Evolutionary conservation across 2,329 filamentous ascomycete species (phyloP).

Genomic region (Emergomyces pasteurianus): DNA sequence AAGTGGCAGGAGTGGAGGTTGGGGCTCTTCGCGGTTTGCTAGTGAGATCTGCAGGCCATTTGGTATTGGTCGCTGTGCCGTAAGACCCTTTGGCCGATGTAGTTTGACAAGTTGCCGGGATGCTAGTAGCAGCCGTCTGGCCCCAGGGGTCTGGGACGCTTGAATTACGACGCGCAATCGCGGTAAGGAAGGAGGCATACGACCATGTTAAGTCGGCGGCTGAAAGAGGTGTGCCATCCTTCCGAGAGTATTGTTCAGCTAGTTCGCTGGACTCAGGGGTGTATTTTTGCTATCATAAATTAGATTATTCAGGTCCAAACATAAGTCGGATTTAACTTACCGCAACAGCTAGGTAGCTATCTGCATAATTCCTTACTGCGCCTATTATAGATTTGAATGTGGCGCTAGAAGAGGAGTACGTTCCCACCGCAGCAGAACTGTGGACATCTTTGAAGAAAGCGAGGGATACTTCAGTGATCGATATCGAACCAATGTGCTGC

Average conservation of each 20-base stretch:
- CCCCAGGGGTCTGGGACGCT: conserved; percentile 25
- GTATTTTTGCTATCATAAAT: conserved; percentile 23
- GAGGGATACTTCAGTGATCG: conserved; percentile 53
- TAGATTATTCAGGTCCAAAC: not conserved
- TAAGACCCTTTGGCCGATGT: conserved; percentile 25
- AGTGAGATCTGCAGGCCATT: conserved; percentile 21
- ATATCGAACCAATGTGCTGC: conserved; percentile 51
- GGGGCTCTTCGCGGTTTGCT: not conserved
- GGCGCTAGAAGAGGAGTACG: conserved; percentile 46
- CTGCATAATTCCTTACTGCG: conserved; percentile 51
- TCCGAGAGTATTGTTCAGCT: conserved; percentile 30
- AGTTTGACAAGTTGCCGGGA: conserved; percentile 20
- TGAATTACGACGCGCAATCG: conserved; percentile 21
- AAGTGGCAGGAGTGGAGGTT: conserved; percentile 5
- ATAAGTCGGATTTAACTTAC: conserved; percentile 10
- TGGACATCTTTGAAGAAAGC: conserved; percentile 59
- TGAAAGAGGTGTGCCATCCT: conserved; percentile 24
- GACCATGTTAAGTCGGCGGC: conserved; percentile 36
- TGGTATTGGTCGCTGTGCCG: conserved; percentile 20
- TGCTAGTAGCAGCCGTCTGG: conserved; percentile 18
- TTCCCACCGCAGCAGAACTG: conserved; percentile 46
- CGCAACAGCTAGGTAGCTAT: conserved; percentile 39
- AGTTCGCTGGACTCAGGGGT: conserved; percentile 46
- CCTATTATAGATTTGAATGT: conserved; percentile 35
- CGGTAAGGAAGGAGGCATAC: conserved; percentile 31